These are phyloP conservation scores for Chaetoceros tenuissimus DNA, from an alignment of 108 stramenopile genomes.

Conservation along the genomic window DNA sequence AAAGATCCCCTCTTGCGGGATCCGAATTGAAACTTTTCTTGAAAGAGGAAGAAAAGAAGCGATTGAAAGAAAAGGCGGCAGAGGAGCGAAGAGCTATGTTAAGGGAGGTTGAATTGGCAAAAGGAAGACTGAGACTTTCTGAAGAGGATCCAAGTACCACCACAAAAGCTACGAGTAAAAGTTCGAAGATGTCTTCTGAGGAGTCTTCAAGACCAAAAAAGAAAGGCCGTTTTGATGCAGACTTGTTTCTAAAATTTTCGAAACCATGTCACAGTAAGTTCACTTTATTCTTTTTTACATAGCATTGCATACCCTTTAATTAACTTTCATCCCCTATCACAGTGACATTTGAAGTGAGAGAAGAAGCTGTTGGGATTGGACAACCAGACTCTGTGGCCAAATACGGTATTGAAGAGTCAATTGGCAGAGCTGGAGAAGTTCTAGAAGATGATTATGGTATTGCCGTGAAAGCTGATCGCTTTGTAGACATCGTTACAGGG, in stretches of 20 bases:
- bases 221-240: conserved; percentile 80
- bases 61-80: conserved; percentile 26
- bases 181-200: not conserved
- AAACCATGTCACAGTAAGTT: conserved; percentile 78
- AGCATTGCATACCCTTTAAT: not conserved
- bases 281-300: not conserved
- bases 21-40: conserved; percentile 56
- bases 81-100: conserved; percentile 74
- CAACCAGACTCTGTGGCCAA: conserved; percentile 69
- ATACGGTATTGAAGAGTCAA: conserved; percentile 72
- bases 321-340: not conserved
- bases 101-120: conserved; percentile 75
- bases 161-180: not conserved
- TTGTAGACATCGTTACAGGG: conserved; percentile 84
- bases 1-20: conserved; percentile 54
- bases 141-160: conserved; percentile 36
- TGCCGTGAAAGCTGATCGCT: conserved; percentile 70
- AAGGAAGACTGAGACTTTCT: conserved; percentile 63
- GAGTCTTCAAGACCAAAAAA: conserved; percentile 38
- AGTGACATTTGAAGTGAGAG: conserved; percentile 77
- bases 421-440: conserved; percentile 44
- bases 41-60: conserved; percentile 60
- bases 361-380: conserved; percentile 78
- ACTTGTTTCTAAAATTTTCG: conserved; percentile 82
- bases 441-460: conserved; percentile 90